Conservation (phyloP, 2,329 filamentous ascomycete species). For the Pseudogymnoascus sp. region DNA sequence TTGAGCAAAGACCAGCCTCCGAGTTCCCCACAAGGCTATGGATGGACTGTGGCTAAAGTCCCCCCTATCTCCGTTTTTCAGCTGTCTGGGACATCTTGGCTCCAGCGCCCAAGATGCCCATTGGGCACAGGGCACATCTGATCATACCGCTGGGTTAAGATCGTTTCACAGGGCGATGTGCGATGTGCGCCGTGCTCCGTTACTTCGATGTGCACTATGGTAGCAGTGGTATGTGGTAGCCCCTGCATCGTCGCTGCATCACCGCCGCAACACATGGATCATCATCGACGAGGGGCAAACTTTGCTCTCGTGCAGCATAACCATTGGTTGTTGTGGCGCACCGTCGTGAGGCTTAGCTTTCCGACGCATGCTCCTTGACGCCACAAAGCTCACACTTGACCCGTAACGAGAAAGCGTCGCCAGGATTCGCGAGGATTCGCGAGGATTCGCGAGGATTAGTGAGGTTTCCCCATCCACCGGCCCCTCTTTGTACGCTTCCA, state of each 20-base stretch:
- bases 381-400: neutral
- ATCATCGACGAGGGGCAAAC: neutral
- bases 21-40: conserved; percentile 6
- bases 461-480: neutral
- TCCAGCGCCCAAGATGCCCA: neutral
- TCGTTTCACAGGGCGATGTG: conserved; percentile 4
- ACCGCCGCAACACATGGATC: conserved; percentile 4
- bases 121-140: neutral
- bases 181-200: neutral
- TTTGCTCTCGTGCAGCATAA: conserved; percentile 4
- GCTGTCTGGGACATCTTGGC: neutral
- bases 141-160: neutral
- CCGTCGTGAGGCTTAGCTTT: conserved; percentile 1
- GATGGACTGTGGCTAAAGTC: neutral
- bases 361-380: conserved; percentile 5
- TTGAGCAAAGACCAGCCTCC: neutral
- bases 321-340: conserved; percentile 5
- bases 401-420: conserved; percentile 4
- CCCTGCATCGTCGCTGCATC: conserved; percentile 2
- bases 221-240: neutral
- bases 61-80: conserved; percentile 7
- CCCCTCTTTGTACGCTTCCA: neutral
- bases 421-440: too few relatives aligned
- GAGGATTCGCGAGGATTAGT: neutral
- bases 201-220: neutral